A percentile compares a stretch with the other conserved stretches of the same genome.
phyloP scores from a whole-genome alignment of 1,284 basidiomycete genomes.

The Afroboletus lepidellus region DNA sequence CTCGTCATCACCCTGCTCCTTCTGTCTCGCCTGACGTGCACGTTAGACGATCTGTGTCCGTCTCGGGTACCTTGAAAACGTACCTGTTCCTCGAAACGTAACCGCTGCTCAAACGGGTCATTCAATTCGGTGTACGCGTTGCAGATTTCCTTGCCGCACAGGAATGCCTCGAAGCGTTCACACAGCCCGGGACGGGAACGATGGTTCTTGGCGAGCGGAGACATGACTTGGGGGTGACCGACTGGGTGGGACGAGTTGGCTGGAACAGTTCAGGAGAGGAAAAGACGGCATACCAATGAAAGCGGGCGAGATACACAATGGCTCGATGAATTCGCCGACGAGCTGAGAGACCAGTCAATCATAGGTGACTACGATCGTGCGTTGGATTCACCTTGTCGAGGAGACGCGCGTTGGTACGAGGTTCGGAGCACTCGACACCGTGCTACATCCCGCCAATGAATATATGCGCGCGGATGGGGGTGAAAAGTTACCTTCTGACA shows the following conservation, averaged over 20 bases:
- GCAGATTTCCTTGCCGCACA: slow-evolving; percentile 98
- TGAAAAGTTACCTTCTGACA: slow-evolving; percentile 66
- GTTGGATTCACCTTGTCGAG: slow-evolving; percentile 81
- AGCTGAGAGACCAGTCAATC: slow-evolving; percentile 49
- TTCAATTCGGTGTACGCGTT: slow-evolving; percentile 99
- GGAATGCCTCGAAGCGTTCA: slow-evolving; percentile 98
- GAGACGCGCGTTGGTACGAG: slow-evolving; percentile 92
- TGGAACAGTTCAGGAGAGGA: neutral
- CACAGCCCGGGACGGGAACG: slow-evolving; percentile 91
- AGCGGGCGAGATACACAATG: slow-evolving; percentile 92
- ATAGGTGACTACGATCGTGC: neutral
- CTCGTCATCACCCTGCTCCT: slow-evolving; percentile 97
- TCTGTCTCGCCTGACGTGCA: slow-evolving; percentile 68
- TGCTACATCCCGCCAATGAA: slow-evolving; percentile 55
- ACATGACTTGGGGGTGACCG: slow-evolving; percentile 99
- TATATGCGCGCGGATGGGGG: neutral
- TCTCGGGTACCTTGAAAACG: slow-evolving; percentile 16
- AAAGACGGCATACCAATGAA: slow-evolving; percentile 76
- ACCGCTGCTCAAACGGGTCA: slow-evolving; percentile 94
- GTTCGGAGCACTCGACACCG: slow-evolving; percentile 96
- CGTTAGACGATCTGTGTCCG: neutral
- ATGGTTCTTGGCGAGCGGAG: slow-evolving; percentile 95
- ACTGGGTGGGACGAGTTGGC: slow-evolving; percentile 47
- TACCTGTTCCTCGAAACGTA: slow-evolving; percentile 94
- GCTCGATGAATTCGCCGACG: slow-evolving; percentile 97